These are phyloP conservation scores for Neofusicoccum cordaticola DNA, from an alignment of 2,329 filamentous ascomycete genomes.

Conservation along the genomic window DNA sequence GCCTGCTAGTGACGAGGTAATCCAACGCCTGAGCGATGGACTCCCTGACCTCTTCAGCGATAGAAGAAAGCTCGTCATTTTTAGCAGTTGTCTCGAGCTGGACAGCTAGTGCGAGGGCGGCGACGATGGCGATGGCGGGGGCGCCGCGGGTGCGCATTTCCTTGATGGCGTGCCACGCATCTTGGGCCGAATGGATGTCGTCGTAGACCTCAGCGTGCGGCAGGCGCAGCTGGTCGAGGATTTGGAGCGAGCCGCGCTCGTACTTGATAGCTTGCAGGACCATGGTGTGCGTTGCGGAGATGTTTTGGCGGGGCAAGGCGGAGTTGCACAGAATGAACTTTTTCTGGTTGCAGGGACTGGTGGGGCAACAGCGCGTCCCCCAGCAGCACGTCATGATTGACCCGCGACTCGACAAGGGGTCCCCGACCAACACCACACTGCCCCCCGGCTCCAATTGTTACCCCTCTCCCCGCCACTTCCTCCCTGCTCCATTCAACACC, in stretches of 20 bases:
- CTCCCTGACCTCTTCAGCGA: constrained; percentile 60
- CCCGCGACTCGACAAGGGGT: background rate
- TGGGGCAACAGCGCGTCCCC: background rate
- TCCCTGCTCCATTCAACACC: background rate
- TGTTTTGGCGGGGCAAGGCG: background rate
- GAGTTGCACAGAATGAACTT: constrained; percentile 3
- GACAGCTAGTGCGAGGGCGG: constrained; percentile 80
- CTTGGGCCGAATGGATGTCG: constrained; percentile 64
- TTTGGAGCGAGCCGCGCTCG: constrained; percentile 66
- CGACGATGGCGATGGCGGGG: constrained; percentile 97
- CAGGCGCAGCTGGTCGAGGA: constrained; percentile 79
- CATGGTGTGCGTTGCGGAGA: constrained; percentile 32
- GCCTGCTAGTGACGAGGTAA: constrained; percentile 83
- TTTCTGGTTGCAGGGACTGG: constrained; percentile 1
- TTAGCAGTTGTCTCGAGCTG: constrained; percentile 62
- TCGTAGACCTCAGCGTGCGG: constrained; percentile 81
- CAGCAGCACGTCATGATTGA: constrained; percentile 4
- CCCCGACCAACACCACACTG: background rate
- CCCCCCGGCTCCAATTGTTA: background rate
- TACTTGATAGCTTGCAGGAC: constrained; percentile 78
- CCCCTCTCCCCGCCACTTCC: background rate
- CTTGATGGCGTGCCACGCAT: constrained; percentile 79
- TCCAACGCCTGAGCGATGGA: constrained; percentile 76
- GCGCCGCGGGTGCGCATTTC: constrained; percentile 79
- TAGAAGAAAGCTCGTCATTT: constrained; percentile 41